A percentile compares a stretch with the other conserved stretches of the same genome.
Evolutionary conservation across 1,139 yeast genomes (phyloP).

Genomic region (Geotrichum reessii): DNA sequence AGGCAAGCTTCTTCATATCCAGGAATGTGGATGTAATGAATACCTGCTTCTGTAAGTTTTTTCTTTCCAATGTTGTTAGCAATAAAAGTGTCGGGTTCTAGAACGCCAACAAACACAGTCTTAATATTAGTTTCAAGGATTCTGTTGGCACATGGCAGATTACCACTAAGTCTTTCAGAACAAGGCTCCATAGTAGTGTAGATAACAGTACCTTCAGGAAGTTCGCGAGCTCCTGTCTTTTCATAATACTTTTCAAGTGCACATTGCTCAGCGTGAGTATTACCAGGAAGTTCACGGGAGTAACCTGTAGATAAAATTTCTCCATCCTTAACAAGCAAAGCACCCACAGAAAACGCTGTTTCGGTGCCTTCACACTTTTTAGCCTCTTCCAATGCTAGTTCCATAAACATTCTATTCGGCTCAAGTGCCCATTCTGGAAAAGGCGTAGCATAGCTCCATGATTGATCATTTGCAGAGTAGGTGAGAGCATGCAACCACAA

Average conservation of each 20-base stretch:
- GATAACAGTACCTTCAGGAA: conserved; percentile 74
- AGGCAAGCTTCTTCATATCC: conserved; percentile 77
- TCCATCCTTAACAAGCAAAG: conserved; percentile 67
- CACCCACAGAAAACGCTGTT: conserved; percentile 93
- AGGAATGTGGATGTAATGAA: conserved; percentile 73
- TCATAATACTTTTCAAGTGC: conserved; percentile 71
- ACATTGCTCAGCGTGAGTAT: conserved; percentile 97
- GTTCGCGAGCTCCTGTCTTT: conserved; percentile 37
- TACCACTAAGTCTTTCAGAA: conserved; percentile 82
- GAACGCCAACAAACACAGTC: conserved; percentile 84
- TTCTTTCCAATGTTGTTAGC: conserved; percentile 62
- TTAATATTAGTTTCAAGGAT: conserved; percentile 55
- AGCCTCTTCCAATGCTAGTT: conserved; percentile 69
- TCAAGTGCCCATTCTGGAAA: conserved; percentile 84
- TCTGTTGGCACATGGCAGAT: conserved; percentile 79
- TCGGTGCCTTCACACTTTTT: conserved; percentile 73
- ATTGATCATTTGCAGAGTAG: conserved; percentile 49
- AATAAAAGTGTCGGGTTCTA: conserved; percentile 87
- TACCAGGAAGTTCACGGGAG: conserved; percentile 88
- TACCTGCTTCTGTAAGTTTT: conserved; percentile 49
- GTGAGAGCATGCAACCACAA: conserved; percentile 86
- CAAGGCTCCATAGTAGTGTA: conserved; percentile 99
- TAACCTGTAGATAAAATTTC: conserved; percentile 70
- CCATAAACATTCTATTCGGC: conserved; percentile 50
- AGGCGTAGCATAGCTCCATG: conserved; percentile 75